Evolutionary conservation across 768 basidiomycete species (phyloP), one percentile per base, ranked within the genome.

Genomic region (Tylopilus vinaceipallidus): DNA sequence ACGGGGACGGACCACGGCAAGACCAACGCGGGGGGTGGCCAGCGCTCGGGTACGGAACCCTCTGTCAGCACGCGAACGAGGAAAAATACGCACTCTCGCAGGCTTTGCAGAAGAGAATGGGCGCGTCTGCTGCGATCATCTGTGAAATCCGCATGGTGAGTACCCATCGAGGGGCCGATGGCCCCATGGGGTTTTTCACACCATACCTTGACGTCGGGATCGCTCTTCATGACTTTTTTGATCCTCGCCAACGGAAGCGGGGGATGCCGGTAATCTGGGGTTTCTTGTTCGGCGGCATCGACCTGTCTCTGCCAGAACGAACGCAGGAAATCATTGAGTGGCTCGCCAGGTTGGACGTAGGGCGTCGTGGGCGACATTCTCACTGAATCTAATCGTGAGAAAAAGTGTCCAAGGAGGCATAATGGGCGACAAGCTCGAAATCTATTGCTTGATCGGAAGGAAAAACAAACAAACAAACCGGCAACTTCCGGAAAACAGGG

Each of bases 111-210:
- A 98, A 95, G 33, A 98, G 73, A 50, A 98, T 89, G 6, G 95
- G 95, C 10, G 93, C 95, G 70, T 99, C 95, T 50, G 93, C 92
- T 45, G 95, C 93, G 59, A 98, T 98, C 95, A 98, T 98, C 94
- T 94, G 27, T 40, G 24, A 7, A 33, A 40, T 35, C 9, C 34
- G 33, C 29, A 55, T 30, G 56, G 23, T 22, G 19, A 19, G 24
- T n/a, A n/a, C n/a, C n/a, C n/a, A 38, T 57, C 45, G 11, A n/a
- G 6, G 33, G 29, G 16, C 13, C 26, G 32, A 51, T 35, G n/a
- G n/a, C 27, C 30, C 23, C 7, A 17, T 38, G 23, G 17, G 3
- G 41, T 16, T n/a, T n/a, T n/a, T 11, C 36, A 45, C 38, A 64
- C 82, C n/a, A 63, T 65, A 95, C 93, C 81, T 94, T 94, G 55